These are phyloP conservation scores for Apium graveolens DNA, from an alignment of 129 eudicot species.

Conservation along the genomic window DNA sequence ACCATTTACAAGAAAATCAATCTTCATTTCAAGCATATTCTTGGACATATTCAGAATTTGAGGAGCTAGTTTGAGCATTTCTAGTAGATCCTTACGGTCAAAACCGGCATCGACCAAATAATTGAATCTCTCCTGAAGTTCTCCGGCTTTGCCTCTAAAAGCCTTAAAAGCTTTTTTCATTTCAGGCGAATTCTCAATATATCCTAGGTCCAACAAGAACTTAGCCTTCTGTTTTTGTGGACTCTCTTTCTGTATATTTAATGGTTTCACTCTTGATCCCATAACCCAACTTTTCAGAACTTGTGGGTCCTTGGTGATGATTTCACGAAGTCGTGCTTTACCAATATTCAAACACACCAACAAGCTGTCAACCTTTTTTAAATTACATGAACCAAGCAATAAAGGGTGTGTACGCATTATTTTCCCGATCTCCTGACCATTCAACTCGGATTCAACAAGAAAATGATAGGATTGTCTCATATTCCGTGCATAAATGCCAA, in stretches of 20 bases:
- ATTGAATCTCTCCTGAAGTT: slow-evolving; percentile 79
- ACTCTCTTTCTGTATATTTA: slow-evolving; percentile 12
- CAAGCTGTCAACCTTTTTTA: slow-evolving; percentile 41
- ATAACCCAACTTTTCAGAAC: slow-evolving; percentile 49
- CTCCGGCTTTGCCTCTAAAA: slow-evolving; percentile 58
- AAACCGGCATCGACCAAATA: slow-evolving; percentile 65
- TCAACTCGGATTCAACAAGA: slow-evolving; percentile 53
- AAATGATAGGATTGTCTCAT: slow-evolving; percentile 40
- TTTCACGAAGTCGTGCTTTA: slow-evolving; percentile 44
- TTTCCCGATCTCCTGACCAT: slow-evolving; percentile 31
- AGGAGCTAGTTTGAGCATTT: slow-evolving; percentile 56
- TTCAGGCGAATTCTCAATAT: slow-evolving; percentile 50
- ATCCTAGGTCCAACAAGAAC: slow-evolving; percentile 55
- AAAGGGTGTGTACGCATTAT: slow-evolving; percentile 37
- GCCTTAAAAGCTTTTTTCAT: slow-evolving; percentile 49
- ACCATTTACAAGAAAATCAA: slow-evolving; percentile 45
- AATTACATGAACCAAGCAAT: slow-evolving; percentile 50
- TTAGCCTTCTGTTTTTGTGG: slow-evolving; percentile 33
- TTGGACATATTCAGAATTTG: slow-evolving; percentile 49
- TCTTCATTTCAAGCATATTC: slow-evolving; percentile 44
- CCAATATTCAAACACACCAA: slow-evolving; percentile 34
- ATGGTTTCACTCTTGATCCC: slow-evolving; percentile 29
- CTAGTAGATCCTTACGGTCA: slow-evolving; percentile 29
- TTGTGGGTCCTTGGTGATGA: slow-evolving; percentile 52
- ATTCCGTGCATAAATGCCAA: slow-evolving; percentile 33